Base-by-base conservation (phyloP, 139 green algal genomes). In the Astrephomene gubernaculifera region DNA sequence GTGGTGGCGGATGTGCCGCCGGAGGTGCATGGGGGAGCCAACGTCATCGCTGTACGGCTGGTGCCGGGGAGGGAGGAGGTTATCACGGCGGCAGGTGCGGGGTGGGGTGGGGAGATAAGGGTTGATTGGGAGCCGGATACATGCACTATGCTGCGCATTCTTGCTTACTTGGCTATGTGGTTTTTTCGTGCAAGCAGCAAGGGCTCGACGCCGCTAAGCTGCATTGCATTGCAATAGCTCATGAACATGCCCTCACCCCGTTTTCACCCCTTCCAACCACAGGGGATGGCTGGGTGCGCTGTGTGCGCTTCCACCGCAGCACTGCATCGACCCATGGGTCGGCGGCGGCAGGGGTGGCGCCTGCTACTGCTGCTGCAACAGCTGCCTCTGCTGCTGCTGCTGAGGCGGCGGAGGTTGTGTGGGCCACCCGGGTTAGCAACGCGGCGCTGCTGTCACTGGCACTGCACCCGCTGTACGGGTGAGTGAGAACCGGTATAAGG, bases 11-110 rank as follows among this genome's bases (percentile, higher is more conserved):
- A 74, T 1, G 31, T 60, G 31, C 43, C 78, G 24, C 27, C n/a
- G 31, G 63, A 65, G 78, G 38, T 71, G 72, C 65, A 65, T 4
- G 6, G 31, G 7, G 29, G 61, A 4, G n/a, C 61, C 74, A 88
- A 81, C 65, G 41, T 88, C 12, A 75, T 84, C 24, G 71, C 69
- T 9, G 83, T 88, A 45, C 73, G 85, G 33, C 4, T 92, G 35
- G 27, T 71, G 31, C 88, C 86, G 73, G 60, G 45, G 17, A 22
- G 49, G 5, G 31, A 41, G 39, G 7, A n/a, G 2, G 63, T 64
- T 5, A 63, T 84, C 21, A 84, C 63, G 0, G 76, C 78, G 1
- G 44, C 78, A 17, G 76, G 61, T 64, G n/a, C 12, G 71, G 29
- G 57, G 57, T n/a, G n/a, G n/a, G n/a, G n/a, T n/a, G n/a, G n/a